Conservation (phyloP, 1,284 basidiomycete species). For the Neolentinus lepideus region DNA sequence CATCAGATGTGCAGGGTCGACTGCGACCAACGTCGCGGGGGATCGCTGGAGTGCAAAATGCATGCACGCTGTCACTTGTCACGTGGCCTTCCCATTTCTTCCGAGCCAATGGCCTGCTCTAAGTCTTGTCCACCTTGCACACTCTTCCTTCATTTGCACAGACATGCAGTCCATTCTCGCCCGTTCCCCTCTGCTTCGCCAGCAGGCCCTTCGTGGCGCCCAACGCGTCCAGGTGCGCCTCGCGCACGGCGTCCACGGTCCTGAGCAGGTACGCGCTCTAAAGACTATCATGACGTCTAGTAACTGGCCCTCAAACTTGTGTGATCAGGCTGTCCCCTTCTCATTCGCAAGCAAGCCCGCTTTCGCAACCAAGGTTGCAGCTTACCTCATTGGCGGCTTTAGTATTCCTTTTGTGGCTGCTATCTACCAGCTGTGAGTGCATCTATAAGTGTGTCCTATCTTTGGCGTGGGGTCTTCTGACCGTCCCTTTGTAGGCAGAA, state of each 20-base stretch:
- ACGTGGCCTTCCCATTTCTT: background rate
- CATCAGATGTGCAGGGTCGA: too few relatives aligned
- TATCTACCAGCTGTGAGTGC: conserved; percentile 57
- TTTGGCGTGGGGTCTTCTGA: conserved; percentile 4
- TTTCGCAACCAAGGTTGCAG: conserved; percentile 52
- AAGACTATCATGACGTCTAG: background rate
- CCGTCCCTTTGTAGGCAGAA: conserved; percentile 24
- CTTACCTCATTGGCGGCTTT: conserved; percentile 54
- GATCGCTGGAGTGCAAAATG: too few relatives aligned
- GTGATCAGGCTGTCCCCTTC: conserved; percentile 63
- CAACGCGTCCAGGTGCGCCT: background rate
- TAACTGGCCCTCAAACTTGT: background rate
- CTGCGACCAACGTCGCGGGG: too few relatives aligned
- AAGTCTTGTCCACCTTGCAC: background rate
- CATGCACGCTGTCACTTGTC: too few relatives aligned
- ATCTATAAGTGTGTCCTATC: conserved; percentile 10
- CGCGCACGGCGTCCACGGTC: background rate
- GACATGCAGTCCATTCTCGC: conserved; percentile 2
- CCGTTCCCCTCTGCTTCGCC: background rate
- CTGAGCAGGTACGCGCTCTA: background rate
- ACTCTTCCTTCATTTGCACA: background rate
- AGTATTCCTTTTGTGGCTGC: conserved; percentile 60
- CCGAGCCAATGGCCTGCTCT: background rate
- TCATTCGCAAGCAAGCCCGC: conserved; percentile 43
- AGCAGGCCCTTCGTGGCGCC: background rate